Base-by-base conservation (phyloP, 2,329 filamentous ascomycete genomes). In the Pseudopyricularia javanii region DNA sequence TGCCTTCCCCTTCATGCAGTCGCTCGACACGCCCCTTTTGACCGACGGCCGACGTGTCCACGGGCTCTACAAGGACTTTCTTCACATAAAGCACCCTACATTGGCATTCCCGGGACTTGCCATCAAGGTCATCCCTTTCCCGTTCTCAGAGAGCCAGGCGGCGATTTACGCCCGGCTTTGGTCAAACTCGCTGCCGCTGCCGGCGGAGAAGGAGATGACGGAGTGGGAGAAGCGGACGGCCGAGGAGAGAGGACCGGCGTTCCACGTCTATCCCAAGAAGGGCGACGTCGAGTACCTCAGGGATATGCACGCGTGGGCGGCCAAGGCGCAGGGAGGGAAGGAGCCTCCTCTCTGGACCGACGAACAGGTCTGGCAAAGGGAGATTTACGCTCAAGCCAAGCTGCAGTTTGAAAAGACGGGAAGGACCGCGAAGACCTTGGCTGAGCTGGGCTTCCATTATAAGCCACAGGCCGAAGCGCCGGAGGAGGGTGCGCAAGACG, bases 111-210 rank as follows among this genome's bases (percentile, higher is more conserved):
- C 86, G 0, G 81, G 79, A 0, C 72, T 96, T 37, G 83, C 86
- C 15, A 85, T 90, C 63, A 86, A 85, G 59, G 80, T 93, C n/a
- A 85, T 94, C n/a, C 91, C 91, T 0, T 95, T 95, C 64, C 85
- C 88, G 0, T 61, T 93, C 1, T 77, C 83, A 0, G 89, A 96
- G 68, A 82, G 80, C 6, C 91, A 96, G 66, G 82, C 82, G 1
- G 85, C 90, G 0, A 78, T 88, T 0, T 74, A 94, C 47, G 81
- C 90, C 2, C 80, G 88, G 1, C 77, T 91, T 0, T 95, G 88
- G 78, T 80, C 88, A 1, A 85, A 86, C 33, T 70, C 79, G 1
- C 70, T 95, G 1, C 57, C 68, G 0, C 70, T 95, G 8, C 90
- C 90, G 0, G 62, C 78, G 0, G 64, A 64, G 1, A 63, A 70